Evolutionary conservation across 352 stramenopile species (phyloP).

Genomic region (Globisporangium camurandrum): DNA sequence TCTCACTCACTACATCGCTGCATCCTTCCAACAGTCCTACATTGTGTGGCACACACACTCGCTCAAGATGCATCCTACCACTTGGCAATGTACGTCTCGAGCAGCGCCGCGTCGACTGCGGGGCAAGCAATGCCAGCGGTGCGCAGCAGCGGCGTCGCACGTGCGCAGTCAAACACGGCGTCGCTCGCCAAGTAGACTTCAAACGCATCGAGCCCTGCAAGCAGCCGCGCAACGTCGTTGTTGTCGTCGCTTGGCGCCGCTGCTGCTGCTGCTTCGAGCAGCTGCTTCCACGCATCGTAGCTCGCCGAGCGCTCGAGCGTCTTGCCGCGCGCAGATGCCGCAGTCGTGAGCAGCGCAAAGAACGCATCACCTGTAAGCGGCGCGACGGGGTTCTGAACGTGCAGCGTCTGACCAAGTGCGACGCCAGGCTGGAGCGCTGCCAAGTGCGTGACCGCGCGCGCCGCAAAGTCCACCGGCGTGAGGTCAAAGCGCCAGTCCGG

Average conservation of each 20-base stretch:
- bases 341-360: constrained; percentile 26
- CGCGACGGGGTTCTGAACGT: constrained; percentile 57
- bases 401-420: constrained; percentile 55
- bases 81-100: constrained; percentile 31
- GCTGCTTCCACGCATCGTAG: constrained; percentile 37
- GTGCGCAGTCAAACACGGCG: constrained; percentile 52
- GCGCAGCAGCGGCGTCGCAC: constrained; percentile 38
- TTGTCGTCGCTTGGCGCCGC: constrained; percentile 16
- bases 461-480: constrained; percentile 90
- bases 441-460: constrained; percentile 78
- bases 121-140: constrained; percentile 33
- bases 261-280: constrained; percentile 15
- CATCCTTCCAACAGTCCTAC: not conserved
- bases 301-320: constrained; percentile 17
- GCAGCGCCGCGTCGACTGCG: constrained; percentile 25
- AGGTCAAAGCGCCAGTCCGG: constrained; percentile 84
- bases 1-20: not conserved
- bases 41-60: too few species aligned
- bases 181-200: constrained; percentile 55
- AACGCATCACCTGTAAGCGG: constrained; percentile 42
- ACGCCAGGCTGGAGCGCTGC: constrained; percentile 41
- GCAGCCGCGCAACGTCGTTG: constrained; percentile 47
- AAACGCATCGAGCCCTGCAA: constrained; percentile 51
- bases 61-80: constrained; percentile 23
- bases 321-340: constrained; percentile 13